Percentiles rank a stretch among this genome's conserved stretches.
These are phyloP conservation scores for Scytalidium lignicola DNA, from an alignment of 2,329 filamentous ascomycete species.

Conservation along the genomic window DNA sequence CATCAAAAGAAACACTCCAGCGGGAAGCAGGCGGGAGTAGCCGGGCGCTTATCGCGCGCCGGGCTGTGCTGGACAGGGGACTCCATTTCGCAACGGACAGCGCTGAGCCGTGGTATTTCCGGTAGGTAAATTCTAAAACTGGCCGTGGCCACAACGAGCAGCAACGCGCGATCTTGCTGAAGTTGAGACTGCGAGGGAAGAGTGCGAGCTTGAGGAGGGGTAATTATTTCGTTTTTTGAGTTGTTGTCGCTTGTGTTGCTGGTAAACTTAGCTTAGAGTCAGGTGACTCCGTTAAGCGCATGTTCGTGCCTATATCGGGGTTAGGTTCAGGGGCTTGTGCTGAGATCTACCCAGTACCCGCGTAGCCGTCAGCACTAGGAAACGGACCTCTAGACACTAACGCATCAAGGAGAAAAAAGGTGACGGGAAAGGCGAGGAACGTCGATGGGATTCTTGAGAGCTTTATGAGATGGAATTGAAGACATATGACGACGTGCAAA, in stretches of 20 bases:
- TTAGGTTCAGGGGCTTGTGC: slow-evolving; percentile 8
- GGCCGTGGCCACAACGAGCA: too few relatives aligned
- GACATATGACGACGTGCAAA: slow-evolving; percentile 21
- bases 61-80: neutral
- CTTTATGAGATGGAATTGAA: slow-evolving; percentile 24
- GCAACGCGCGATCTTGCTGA: too few relatives aligned
- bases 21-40: neutral
- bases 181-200: too few relatives aligned
- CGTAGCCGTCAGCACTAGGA: slow-evolving; percentile 15
- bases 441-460: neutral
- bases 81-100: too few relatives aligned
- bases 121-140: too few relatives aligned
- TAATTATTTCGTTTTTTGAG: neutral
- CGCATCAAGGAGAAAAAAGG: neutral
- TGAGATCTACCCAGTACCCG: slow-evolving; percentile 10
- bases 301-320: neutral
- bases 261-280: neutral
- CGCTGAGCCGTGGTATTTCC: too few relatives aligned
- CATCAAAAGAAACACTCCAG: too few relatives aligned
- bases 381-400: neutral
- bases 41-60: neutral
- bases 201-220: neutral
- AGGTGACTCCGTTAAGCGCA: neutral
- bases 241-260: neutral
- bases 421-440: neutral